phyloP scores from a whole-genome alignment of 164 flowering plant genomes.

The Kalanchoe fedtschenkoi region DNA sequence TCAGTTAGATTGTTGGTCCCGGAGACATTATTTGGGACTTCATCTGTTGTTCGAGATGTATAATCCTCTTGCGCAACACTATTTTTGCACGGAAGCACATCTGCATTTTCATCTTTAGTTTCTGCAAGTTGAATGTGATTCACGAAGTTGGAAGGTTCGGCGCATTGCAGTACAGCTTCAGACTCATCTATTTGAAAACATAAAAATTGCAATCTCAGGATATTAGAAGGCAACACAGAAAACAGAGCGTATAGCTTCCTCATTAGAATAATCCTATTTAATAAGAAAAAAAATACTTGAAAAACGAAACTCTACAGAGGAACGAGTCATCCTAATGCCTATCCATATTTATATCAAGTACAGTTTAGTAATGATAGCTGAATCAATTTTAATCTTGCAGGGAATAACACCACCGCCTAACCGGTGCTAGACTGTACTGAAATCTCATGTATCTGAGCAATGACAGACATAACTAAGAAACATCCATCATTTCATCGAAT shows the following conservation, averaged over 20 bases:
- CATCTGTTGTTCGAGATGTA: not conserved
- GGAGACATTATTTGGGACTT: constrained; percentile 3
- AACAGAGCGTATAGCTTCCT: not conserved
- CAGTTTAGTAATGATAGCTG: not conserved
- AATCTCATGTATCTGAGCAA: no score
- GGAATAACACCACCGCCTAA: no score
- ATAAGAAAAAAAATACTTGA: not conserved
- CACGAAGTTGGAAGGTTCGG: not conserved
- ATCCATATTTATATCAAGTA: not conserved
- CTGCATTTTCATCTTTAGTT: not conserved
- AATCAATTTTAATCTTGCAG: not conserved
- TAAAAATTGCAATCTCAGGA: not conserved
- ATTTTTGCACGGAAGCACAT: constrained; percentile 11
- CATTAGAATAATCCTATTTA: not conserved
- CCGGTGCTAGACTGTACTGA: no score
- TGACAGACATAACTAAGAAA: not conserved
- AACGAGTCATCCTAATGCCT: not conserved
- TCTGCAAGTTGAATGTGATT: not conserved
- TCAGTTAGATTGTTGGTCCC: constrained; percentile 18
- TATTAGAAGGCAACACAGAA: not conserved
- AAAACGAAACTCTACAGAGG: not conserved
- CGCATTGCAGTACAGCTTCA: no score
- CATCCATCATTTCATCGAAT: not conserved
- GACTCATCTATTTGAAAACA: not conserved
- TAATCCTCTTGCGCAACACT: constrained; percentile 11